phyloP scores from a whole-genome alignment of 1,139 yeast species.

The Taphrina communis region DNA sequence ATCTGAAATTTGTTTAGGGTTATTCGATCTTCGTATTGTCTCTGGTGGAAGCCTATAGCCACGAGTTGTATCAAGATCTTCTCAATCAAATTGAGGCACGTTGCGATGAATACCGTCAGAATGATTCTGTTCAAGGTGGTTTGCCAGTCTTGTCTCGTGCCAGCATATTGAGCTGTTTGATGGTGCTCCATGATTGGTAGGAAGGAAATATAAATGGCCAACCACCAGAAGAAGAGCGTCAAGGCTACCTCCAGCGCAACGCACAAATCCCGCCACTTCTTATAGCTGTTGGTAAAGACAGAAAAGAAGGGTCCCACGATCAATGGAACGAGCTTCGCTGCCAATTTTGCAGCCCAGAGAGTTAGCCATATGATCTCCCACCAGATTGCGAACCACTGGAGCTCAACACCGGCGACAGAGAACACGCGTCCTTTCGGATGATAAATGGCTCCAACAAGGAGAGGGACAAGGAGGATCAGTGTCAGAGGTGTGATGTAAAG shows the following conservation, averaged over 20 bases:
- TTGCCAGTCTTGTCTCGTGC: conserved; percentile 52
- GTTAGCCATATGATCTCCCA: conserved; percentile 43
- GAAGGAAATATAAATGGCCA: conserved; percentile 40
- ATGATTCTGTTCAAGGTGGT: conserved; percentile 52
- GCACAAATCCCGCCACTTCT: conserved; percentile 41
- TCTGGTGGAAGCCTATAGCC: conserved; percentile 56
- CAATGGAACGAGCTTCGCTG: conserved; percentile 40
- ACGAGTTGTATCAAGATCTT: conserved; percentile 53
- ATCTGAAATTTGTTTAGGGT: conserved; percentile 52
- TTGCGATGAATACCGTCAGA: conserved; percentile 53
- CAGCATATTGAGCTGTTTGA: conserved; percentile 30
- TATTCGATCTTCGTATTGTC: conserved; percentile 54
- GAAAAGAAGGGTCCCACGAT: conserved; percentile 39
- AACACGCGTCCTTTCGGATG: conserved; percentile 19
- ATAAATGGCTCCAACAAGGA: conserved; percentile 38
- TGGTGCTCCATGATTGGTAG: conserved; percentile 41
- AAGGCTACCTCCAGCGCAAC: conserved; percentile 40
- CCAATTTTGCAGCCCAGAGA: conserved; percentile 42
- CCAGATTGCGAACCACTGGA: conserved; percentile 43
- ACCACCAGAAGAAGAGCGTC: conserved; percentile 42
- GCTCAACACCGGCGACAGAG: conserved; percentile 40
- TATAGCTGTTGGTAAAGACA: conserved; percentile 40
- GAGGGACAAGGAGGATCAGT: conserved; percentile 40
- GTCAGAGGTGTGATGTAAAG: conserved; percentile 42
- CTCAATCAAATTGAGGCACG: conserved; percentile 53